Evolutionary conservation across 1,284 basidiomycete genomes (phyloP).

Genomic region (Porodaedalea pini): DNA sequence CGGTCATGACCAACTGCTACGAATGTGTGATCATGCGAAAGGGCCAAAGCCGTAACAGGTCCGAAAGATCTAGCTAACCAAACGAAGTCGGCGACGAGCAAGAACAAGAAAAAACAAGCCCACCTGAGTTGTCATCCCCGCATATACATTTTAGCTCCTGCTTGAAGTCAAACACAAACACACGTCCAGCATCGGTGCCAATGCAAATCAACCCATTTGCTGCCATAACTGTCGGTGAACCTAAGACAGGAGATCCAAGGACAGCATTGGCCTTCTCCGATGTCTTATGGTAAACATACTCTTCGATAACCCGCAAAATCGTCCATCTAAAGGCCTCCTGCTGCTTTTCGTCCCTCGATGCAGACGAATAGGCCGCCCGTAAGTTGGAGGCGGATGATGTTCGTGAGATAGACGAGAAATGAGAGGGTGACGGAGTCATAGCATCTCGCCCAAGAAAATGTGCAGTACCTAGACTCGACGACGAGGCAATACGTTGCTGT

Average conservation of each 20-base stretch:
- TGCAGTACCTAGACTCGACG: slow-evolving; percentile 43
- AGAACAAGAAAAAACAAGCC: slow-evolving; percentile 24
- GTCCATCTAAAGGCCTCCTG: slow-evolving; percentile 79
- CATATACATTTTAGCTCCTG: slow-evolving; percentile 81
- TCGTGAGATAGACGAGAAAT: slow-evolving; percentile 68
- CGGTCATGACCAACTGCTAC: slow-evolving; percentile 85
- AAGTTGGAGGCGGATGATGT: slow-evolving; percentile 60
- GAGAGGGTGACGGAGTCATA: slow-evolving; percentile 56
- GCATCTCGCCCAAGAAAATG: slow-evolving; percentile 42
- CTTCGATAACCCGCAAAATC: slow-evolving; percentile 57
- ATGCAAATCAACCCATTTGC: slow-evolving; percentile 89
- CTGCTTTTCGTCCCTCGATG: slow-evolving; percentile 29
- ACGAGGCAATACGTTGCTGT: slow-evolving; percentile 42
- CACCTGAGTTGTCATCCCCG: slow-evolving; percentile 66
- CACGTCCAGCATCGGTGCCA: slow-evolving; percentile 77
- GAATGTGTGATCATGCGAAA: slow-evolving; percentile 94
- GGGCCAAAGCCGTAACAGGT: slow-evolving; percentile 83
- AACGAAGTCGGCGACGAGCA: slow-evolving; percentile 18
- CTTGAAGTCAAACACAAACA: slow-evolving; percentile 87
- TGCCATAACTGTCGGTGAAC: slow-evolving; percentile 76
- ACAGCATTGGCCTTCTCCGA: slow-evolving; percentile 60
- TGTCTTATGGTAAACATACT: slow-evolving; percentile 50
- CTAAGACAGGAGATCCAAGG: slow-evolving; percentile 53
- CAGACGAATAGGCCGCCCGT: slow-evolving; percentile 31
- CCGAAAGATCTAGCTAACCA: slow-evolving; percentile 60